Evolutionary conservation across 768 basidiomycete genomes (phyloP).

Genomic region (Kwoniella sp.): DNA sequence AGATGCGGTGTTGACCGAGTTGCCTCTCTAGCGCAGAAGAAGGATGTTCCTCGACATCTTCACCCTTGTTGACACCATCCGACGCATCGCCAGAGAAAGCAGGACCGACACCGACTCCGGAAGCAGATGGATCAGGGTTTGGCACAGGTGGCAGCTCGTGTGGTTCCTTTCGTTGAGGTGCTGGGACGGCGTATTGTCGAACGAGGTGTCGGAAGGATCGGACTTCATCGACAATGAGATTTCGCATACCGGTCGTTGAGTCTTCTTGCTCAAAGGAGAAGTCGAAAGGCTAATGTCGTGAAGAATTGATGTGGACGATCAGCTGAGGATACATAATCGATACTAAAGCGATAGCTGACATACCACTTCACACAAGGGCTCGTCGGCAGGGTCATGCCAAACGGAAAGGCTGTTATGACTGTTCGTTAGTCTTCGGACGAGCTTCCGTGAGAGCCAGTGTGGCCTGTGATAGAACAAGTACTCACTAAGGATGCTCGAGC

Average conservation of each 20-base stretch:
- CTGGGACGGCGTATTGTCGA: constrained; percentile 73
- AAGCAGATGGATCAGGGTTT: constrained; percentile 24
- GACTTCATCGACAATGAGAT: constrained; percentile 90
- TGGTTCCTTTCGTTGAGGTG: constrained; percentile 52
- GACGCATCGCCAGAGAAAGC: constrained; percentile 32
- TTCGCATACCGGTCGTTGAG: constrained; percentile 95
- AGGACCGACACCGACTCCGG: constrained; percentile 50
- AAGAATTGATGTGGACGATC: constrained; percentile 38
- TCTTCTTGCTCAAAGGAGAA: constrained; percentile 97
- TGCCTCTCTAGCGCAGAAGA: constrained; percentile 51
- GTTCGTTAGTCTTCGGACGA: too few species aligned
- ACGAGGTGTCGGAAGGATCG: constrained; percentile 81
- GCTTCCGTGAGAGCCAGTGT: too few species aligned
- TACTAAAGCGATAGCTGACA: constrained; percentile 14
- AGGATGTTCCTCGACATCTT: constrained; percentile 52
- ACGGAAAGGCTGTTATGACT: constrained; percentile 64
- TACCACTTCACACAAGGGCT: constrained; percentile 79
- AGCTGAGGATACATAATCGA: not conserved
- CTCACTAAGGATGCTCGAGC: constrained; percentile 81
- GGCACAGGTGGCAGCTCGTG: constrained; percentile 48
- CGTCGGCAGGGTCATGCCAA: constrained; percentile 97
- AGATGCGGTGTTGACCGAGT: constrained; percentile 27
- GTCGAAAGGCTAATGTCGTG: constrained; percentile 69
- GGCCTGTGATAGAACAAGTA: constrained; percentile 63
- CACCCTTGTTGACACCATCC: constrained; percentile 29